phyloP scores from a whole-genome alignment of 108 stramenopile genomes.

The Fragilariopsis cylindrus region DNA sequence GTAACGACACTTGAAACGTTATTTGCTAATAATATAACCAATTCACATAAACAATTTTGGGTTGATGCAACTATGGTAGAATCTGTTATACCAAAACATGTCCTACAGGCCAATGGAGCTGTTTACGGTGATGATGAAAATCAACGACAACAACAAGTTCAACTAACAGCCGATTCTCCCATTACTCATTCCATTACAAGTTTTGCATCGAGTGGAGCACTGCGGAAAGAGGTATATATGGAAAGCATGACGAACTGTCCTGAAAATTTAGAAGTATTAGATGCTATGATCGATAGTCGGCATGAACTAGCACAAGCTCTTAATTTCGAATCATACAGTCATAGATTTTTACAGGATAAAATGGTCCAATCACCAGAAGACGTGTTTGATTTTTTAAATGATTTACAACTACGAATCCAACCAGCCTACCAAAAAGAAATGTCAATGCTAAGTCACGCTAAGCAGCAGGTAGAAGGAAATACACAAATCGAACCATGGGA shows the following conservation, averaged over 20 bases:
- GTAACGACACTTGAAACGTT: slow-evolving; percentile 72
- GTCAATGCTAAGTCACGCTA: slow-evolving; percentile 54
- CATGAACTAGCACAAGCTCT: slow-evolving; percentile 61
- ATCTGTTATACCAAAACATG: slow-evolving; percentile 58
- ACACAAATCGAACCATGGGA: slow-evolving; percentile 84
- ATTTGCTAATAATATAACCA: slow-evolving; percentile 71
- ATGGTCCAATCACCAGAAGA: slow-evolving; percentile 61
- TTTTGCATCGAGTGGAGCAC: slow-evolving; percentile 51
- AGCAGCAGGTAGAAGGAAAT: slow-evolving; percentile 62
- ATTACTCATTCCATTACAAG: slow-evolving; percentile 69
- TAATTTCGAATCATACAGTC: slow-evolving; percentile 75
- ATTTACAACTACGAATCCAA: slow-evolving; percentile 45
- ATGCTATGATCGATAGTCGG: slow-evolving; percentile 60
- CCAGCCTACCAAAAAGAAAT: slow-evolving; percentile 54
- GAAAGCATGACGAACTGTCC: slow-evolving; percentile 63
- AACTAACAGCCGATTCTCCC: slow-evolving; percentile 47
- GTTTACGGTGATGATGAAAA: slow-evolving; percentile 22
- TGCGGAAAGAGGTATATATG: slow-evolving; percentile 76
- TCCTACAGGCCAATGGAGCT: slow-evolving; percentile 43
- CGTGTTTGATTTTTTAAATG: slow-evolving; percentile 54
- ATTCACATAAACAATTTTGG: slow-evolving; percentile 55
- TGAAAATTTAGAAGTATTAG: slow-evolving; percentile 79
- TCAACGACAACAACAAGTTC: slow-evolving; percentile 10
- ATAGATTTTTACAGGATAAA: slow-evolving; percentile 75
- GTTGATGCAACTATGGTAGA: slow-evolving; percentile 42